These are phyloP conservation scores for Calonectria ilicicola DNA, from an alignment of 2,329 filamentous ascomycete species.

Conservation along the genomic window DNA sequence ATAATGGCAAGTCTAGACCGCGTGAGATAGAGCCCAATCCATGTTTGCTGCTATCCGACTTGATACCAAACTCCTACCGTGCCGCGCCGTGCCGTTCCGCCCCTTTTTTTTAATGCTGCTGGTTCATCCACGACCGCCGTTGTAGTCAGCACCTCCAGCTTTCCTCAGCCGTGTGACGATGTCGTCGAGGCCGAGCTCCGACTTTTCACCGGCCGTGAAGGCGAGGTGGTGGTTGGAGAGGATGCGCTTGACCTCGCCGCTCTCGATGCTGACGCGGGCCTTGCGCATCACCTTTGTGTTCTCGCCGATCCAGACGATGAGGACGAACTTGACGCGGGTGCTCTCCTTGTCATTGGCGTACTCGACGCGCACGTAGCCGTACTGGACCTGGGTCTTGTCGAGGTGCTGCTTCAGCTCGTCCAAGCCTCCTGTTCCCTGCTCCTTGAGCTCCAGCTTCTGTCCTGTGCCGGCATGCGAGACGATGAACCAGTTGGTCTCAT, in stretches of 20 bases:
- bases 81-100: not conserved
- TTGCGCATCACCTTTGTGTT: constrained; percentile 76
- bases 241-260: constrained; percentile 72
- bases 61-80: not conserved
- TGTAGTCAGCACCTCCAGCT: constrained; percentile 79
- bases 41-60: not conserved
- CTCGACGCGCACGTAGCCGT: constrained; percentile 75
- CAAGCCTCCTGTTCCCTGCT: constrained; percentile 71
- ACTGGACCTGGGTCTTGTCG: constrained; percentile 72
- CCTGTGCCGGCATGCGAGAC: constrained; percentile 70
- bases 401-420: constrained; percentile 67
- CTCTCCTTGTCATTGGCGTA: constrained; percentile 79
- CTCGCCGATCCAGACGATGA: constrained; percentile 77
- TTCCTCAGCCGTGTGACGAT: constrained; percentile 72
- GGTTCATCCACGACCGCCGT: constrained; percentile 68
- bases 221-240: constrained; percentile 75
- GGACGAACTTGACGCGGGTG: constrained; percentile 75
- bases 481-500: constrained; percentile 75
- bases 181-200: constrained; percentile 71
- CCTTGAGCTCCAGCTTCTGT: constrained; percentile 66
- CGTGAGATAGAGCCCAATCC: not conserved
- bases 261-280: constrained; percentile 76
- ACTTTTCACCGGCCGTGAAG: constrained; percentile 70
- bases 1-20: constrained; percentile 8
- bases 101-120: not conserved